Base-by-base conservation (phyloP, 129 eudicot species). In the Artemisia annua region DNA sequence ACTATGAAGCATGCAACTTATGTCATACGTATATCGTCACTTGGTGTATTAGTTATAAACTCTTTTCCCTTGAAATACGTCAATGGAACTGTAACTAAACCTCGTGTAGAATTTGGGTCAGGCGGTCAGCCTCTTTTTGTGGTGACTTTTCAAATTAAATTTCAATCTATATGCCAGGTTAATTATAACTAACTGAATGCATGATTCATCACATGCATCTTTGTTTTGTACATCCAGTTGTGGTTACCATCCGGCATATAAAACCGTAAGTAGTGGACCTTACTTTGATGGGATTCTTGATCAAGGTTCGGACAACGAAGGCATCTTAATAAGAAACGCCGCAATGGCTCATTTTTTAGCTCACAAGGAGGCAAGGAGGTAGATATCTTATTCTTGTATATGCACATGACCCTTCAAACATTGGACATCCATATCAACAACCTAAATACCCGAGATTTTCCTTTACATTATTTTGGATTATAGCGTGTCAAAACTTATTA, bases 351-450 rank as follows among this genome's bases (percentile, higher is more conserved):
- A 86, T 75, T 89, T 76, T 69, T 92, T 13, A 83, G 96, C 78
- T 56, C 71, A 26, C 82, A 68, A 72, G 93, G 91, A 24, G 91
- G 88, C n/a, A n/a, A n/a, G n/a, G n/a, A n/a, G n/a, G n/a, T 48
- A 96, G 97, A 4, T 92, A 81, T 71, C 89, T 88, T 56, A 88
- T 88, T 83, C 72, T 92, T 32, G 96, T 96, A 4, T 84, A 85
- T 17, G 73, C 81, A 67, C 49, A 85, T 60, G 30, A 82, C 39
- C 94, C 88, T 17, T 19, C 87, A 15, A 84, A 85, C 55, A 71
- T 91, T 91, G 96, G 96, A 80, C 78, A 32, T 88, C 92, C 46
- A 73, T 86, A 66, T 58, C 22, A 20, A 20, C 11, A 20, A 11
- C 22, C 32, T 18, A 22, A 18, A 18, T 13, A 3, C 63, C 15